phyloP scores from a whole-genome alignment of 805 yeast species.

The Brettanomyces sp. region DNA sequence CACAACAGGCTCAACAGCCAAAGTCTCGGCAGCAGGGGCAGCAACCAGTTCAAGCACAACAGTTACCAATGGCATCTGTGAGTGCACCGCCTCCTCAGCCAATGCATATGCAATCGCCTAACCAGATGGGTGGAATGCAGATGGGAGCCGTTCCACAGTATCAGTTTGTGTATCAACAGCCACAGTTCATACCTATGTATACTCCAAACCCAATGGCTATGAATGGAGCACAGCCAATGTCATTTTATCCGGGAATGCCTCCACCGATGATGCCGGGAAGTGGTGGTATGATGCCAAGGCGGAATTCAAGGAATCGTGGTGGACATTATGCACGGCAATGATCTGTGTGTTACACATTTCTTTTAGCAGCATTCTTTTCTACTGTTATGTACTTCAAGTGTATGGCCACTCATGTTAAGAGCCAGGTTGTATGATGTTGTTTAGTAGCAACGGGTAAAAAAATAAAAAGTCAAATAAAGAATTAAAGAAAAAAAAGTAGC shows the following conservation, averaged over 20 bases:
- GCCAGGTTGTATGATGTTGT: no score
- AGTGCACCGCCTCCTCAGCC: neutral
- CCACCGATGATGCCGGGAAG: constrained; percentile 3
- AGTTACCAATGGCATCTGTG: neutral
- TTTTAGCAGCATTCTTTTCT: no score
- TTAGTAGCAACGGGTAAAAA: no score
- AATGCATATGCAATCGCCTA: constrained; percentile 1
- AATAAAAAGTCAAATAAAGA: no score
- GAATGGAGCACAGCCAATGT: constrained; percentile 1
- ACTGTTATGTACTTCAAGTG: no score
- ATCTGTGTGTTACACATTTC: neutral
- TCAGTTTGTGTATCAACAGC: constrained; percentile 1
- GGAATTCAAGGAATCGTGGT: constrained; percentile 1
- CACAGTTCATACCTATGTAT: constrained; percentile 4
- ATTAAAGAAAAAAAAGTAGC: no score
- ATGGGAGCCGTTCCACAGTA: constrained; percentile 2
- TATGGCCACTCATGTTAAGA: no score
- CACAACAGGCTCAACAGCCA: constrained; percentile 1
- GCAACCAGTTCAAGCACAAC: constrained; percentile 1
- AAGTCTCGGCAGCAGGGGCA: constrained; percentile 3
- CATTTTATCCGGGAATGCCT: constrained; percentile 1
- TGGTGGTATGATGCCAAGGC: constrained; percentile 1
- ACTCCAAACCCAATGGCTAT: constrained; percentile 6
- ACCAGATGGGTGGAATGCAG: constrained; percentile 2
- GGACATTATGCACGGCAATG: constrained; percentile 1